These are phyloP conservation scores for Tuctoria greenei DNA, from an alignment of 176 grass and related monocot species.

Conservation along the genomic window DNA sequence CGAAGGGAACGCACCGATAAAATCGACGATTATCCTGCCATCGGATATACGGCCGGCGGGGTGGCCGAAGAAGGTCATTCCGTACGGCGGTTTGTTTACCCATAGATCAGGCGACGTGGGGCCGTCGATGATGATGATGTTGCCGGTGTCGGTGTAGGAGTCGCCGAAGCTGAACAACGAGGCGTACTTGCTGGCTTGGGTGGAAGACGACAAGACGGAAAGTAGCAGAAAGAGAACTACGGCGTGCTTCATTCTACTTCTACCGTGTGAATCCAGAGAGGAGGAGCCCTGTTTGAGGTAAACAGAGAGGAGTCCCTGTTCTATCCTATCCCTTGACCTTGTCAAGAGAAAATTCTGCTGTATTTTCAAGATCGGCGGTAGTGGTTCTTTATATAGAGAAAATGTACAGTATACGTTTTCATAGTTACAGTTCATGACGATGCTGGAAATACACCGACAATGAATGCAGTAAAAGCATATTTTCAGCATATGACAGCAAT, in stretches of 20 bases:
- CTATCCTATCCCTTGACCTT: no score
- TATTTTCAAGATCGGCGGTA: not conserved
- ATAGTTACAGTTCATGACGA: not conserved
- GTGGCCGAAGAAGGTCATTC: slow-evolving; percentile 32
- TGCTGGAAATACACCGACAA: not conserved
- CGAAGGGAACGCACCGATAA: slow-evolving; percentile 33
- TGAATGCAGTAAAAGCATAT: not conserved
- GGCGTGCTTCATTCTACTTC: not conserved
- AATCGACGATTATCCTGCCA: slow-evolving; percentile 58
- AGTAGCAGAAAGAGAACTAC: slow-evolving; percentile 27
- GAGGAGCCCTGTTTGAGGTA: no score
- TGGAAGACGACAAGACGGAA: slow-evolving; percentile 8
- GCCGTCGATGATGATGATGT: slow-evolving; percentile 37
- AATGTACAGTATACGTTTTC: not conserved
- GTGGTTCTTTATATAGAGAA: not conserved
- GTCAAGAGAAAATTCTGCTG: not conserved
- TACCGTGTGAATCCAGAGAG: no score
- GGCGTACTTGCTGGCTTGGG: slow-evolving; percentile 26
- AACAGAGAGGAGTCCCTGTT: no score
- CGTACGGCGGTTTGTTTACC: slow-evolving; percentile 37
- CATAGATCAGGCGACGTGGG: slow-evolving; percentile 15
- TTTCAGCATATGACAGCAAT: not conserved
- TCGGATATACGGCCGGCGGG: slow-evolving; percentile 48
- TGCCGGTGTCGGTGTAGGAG: slow-evolving; percentile 62
- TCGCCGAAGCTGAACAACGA: slow-evolving; percentile 63